phyloP scores from a whole-genome alignment of 1,284 basidiomycete species.

The Leccinum solheimii region DNA sequence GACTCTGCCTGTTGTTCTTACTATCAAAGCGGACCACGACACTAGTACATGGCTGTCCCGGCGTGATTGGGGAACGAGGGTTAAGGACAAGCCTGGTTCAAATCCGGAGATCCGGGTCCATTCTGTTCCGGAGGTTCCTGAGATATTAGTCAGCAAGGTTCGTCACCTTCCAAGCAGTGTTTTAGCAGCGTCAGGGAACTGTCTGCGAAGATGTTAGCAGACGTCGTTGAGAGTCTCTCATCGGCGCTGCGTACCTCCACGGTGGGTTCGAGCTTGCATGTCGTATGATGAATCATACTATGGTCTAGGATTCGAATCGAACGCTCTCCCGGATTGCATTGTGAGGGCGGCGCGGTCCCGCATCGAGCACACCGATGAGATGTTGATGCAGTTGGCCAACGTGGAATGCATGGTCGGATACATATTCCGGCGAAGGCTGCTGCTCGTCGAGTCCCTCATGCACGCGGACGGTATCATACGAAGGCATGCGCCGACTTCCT shows the following conservation, averaged over 20 bases:
- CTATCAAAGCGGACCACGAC: constrained; percentile 34
- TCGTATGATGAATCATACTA: constrained; percentile 47
- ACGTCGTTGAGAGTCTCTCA: constrained; percentile 71
- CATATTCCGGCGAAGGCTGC: constrained; percentile 58
- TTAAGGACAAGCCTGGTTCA: constrained; percentile 3
- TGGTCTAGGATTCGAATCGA: constrained; percentile 55
- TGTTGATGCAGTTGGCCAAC: constrained; percentile 49
- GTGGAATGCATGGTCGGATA: constrained; percentile 76
- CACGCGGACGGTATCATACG: constrained; percentile 76
- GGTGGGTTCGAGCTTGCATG: constrained; percentile 63
- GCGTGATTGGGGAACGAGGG: constrained; percentile 42
- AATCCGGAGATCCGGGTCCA: constrained; percentile 8
- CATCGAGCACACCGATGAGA: constrained; percentile 42
- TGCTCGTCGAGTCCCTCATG: constrained; percentile 78
- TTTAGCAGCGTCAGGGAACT: constrained; percentile 39
- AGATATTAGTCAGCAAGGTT: no score
- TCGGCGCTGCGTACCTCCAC: constrained; percentile 73
- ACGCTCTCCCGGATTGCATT: constrained; percentile 48
- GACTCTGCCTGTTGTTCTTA: constrained; percentile 64
- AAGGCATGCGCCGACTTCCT: constrained; percentile 69
- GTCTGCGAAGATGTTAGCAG: constrained; percentile 69
- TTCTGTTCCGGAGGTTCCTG: constrained; percentile 31
- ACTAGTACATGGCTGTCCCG: constrained; percentile 48
- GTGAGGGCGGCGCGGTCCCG: constrained; percentile 42
- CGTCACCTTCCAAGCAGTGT: no score